Evolutionary conservation across 2,329 filamentous ascomycete genomes (phyloP).

Genomic region (Hypoxylon sp.): DNA sequence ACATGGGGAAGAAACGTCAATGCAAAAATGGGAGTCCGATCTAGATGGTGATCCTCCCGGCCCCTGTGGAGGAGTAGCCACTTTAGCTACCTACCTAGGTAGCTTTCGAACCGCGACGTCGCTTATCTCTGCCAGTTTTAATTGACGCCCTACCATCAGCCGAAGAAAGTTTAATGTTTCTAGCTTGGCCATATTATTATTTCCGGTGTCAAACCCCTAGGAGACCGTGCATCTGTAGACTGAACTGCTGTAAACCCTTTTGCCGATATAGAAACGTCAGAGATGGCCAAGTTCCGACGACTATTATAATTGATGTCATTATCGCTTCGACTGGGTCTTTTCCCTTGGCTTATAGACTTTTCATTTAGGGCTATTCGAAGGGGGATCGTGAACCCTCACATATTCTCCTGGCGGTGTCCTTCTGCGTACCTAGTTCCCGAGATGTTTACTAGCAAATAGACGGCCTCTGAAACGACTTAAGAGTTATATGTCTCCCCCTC

Average conservation of each 20-base stretch:
- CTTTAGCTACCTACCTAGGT: slow-evolving; percentile 1
- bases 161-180: slow-evolving; percentile 7
- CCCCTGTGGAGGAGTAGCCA: slow-evolving; percentile 14
- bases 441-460: slow-evolving; percentile 4
- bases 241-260: slow-evolving; percentile 7
- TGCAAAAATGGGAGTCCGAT: slow-evolving; percentile 29
- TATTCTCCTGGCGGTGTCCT: slow-evolving; percentile 16
- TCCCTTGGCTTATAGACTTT: background rate
- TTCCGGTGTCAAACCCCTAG: slow-evolving; percentile 14
- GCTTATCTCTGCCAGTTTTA: slow-evolving; percentile 24
- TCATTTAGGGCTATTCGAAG: slow-evolving; percentile 21
- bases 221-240: background rate
- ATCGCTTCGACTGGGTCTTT: background rate
- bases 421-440: slow-evolving; percentile 15
- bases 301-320: slow-evolving; percentile 2
- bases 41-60: slow-evolving; percentile 30
- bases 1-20: slow-evolving; percentile 31
- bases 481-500: slow-evolving; percentile 18
- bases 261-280: background rate
- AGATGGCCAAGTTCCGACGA: too few species aligned
- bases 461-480: slow-evolving; percentile 29
- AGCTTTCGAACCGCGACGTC: slow-evolving; percentile 12
- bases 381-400: slow-evolving; percentile 26
- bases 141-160: slow-evolving; percentile 10
- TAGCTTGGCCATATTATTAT: slow-evolving; percentile 12